These are phyloP conservation scores for Triangularia verruculosa DNA, from an alignment of 2,329 filamentous ascomycete genomes.

Conservation along the genomic window DNA sequence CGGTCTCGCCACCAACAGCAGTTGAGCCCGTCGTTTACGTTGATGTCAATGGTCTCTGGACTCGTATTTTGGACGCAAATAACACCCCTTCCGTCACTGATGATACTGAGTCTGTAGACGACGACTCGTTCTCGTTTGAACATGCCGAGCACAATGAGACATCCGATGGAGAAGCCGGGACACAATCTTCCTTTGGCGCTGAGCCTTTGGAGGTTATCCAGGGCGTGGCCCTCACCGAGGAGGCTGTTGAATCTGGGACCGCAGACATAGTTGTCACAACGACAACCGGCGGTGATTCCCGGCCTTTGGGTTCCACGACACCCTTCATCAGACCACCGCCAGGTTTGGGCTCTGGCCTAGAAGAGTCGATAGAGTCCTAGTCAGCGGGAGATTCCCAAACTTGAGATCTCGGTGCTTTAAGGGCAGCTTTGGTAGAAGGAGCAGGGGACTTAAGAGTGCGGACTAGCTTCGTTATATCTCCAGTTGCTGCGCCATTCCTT, in stretches of 20 bases:
- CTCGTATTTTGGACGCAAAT: neutral
- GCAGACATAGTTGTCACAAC: constrained; percentile 9
- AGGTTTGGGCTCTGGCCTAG: neutral
- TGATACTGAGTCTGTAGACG: neutral
- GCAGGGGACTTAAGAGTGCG: neutral
- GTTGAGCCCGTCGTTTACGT: neutral
- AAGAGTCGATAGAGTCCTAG: neutral
- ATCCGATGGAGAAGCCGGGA: neutral
- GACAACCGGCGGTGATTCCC: neutral
- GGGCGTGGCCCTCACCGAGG: constrained; percentile 22
- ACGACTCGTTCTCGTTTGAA: constrained; percentile 12
- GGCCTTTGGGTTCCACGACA: neutral
- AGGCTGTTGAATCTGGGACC: constrained; percentile 22
- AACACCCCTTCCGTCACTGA: constrained; percentile 2
- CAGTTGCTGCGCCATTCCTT: neutral
- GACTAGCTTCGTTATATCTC: neutral
- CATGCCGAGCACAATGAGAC: neutral
- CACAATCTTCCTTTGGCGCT: neutral
- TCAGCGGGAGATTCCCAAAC: neutral
- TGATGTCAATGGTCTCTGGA: neutral
- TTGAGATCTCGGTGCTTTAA: neutral
- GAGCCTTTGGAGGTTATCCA: constrained; percentile 5
- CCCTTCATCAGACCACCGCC: neutral
- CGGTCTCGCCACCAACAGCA: neutral
- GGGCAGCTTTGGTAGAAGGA: neutral